Evolutionary conservation across 768 basidiomycete genomes (phyloP).

Genomic region (Agrocybe chaxingu): DNA sequence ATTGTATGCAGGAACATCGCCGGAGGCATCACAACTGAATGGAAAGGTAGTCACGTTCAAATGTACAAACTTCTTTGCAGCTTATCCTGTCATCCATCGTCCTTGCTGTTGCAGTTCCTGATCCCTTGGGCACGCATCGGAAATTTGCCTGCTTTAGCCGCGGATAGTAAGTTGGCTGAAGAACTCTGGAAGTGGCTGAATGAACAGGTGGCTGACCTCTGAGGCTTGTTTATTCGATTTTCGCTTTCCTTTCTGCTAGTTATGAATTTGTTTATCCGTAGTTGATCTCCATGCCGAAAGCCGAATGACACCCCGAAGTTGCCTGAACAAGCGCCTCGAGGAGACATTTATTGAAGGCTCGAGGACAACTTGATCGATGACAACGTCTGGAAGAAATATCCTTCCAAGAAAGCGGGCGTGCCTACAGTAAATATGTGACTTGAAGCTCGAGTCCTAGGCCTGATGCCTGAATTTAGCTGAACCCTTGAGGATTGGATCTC

Average conservation of each 20-base stretch:
- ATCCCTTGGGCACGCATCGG: conserved; percentile 44
- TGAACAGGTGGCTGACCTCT: conserved; percentile 28
- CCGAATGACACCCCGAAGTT: no score
- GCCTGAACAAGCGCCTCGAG: no score
- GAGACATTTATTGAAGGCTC: no score
- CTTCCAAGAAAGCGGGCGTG: no score
- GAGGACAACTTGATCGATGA: no score
- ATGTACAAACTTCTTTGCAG: background rate
- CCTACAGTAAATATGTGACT: no score
- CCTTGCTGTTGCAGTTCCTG: conserved; percentile 30
- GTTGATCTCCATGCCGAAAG: no score
- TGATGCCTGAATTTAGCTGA: no score
- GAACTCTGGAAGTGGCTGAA: conserved; percentile 45
- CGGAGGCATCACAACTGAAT: conserved; percentile 34
- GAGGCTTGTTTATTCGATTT: no score
- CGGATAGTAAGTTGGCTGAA: conserved; percentile 29
- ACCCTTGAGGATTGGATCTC: no score
- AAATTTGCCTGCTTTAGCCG: conserved; percentile 19
- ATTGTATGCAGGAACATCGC: conserved; percentile 44
- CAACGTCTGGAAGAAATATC: no score
- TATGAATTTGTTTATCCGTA: background rate
- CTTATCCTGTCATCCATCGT: background rate
- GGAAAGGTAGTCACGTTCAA: conserved; percentile 34
- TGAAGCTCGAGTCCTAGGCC: no score
- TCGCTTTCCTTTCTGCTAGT: background rate